Evolutionary conservation across 2,329 filamentous ascomycete species (phyloP).

Genomic region (Leptographium wingfieldii): DNA sequence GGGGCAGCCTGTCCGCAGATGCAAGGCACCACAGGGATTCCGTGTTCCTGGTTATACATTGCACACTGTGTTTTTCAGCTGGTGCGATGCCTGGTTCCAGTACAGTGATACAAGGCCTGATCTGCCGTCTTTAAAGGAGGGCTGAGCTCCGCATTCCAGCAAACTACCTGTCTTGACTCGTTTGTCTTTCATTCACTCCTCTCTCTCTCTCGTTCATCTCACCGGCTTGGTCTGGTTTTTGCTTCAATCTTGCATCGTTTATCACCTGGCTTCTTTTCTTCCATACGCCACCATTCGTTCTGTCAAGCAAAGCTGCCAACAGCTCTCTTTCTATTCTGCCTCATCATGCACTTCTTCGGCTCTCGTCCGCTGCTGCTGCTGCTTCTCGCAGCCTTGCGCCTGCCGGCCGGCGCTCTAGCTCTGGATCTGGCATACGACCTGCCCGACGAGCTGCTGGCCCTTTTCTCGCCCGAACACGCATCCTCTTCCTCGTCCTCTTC

Average conservation of each 20-base stretch:
- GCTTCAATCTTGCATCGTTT: not conserved
- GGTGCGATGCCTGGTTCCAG: not conserved
- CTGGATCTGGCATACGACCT: conserved; percentile 3
- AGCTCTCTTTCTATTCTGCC: not conserved
- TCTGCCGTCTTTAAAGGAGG: not conserved
- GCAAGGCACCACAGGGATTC: not conserved
- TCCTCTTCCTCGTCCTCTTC: not conserved
- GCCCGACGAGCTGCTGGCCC: conserved; percentile 3
- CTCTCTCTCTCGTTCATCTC: not conserved
- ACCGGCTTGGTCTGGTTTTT: not conserved
- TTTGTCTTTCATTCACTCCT: not conserved
- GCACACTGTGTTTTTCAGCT: not conserved
- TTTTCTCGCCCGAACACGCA: not conserved
- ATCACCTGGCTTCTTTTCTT: not conserved
- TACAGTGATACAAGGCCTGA: not conserved
- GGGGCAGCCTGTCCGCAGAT: not conserved
- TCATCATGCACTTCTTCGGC: not conserved
- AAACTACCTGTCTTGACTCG: not conserved
- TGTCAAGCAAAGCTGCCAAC: not conserved
- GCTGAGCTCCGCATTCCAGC: not conserved
- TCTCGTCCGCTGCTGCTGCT: not conserved
- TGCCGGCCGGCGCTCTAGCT: not conserved
- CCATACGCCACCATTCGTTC: not conserved
- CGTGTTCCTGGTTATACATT: not conserved
- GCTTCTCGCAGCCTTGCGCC: not conserved